Base-by-base conservation (phyloP, 2,329 filamentous ascomycete species). In the Aspergillus sp. region DNA sequence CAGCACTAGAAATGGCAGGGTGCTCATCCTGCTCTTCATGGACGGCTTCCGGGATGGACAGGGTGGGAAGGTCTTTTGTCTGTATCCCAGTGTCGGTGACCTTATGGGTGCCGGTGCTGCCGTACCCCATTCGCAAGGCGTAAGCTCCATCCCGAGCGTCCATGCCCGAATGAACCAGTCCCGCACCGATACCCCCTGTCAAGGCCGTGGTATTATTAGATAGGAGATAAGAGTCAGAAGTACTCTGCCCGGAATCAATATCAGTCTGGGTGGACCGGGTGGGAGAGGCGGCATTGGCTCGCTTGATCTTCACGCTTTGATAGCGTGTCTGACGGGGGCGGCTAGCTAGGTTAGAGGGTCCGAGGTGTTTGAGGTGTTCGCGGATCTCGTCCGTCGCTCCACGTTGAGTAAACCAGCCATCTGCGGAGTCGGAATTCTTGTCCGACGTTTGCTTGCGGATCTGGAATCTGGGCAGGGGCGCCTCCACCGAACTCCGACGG, bases 141-240 rank as follows among this genome's bases (percentile, higher is more conserved):
- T 86, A 82, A 2, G 85, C 82, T 32, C 85, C 87, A 62, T 88
- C 86, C 58, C 83, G 86, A 1, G 83, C 83, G 9, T 82, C 80
- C 23, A 77, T 73, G 9, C 80, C 82, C 29, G 82, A 80, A 41
- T 71, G 71, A 1, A 86, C 68, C 9, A 84, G 63, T 14, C 80
- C 80, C 56, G 80, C 79, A 2, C 81, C 81, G 53, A 81, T 75
- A 2, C 80, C 80, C 29, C 78, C 78, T 49, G 78, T 71, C 31
- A 76, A 72, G n/a, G 74, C 76, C 25, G 66, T 47, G 21, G 70
- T 58, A 36, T 65, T 59, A 1, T 62, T 55, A 19, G 60, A 56
- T 38, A 62, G 58, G 11, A 60, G 64, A 32, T 68, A 62, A 11
- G 67, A 56, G 40, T 75, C 61, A n/a, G 73, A 74, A 3, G 71